phyloP scores from a whole-genome alignment of 495 filamentous ascomycete genomes.

The Ascodesmis nigricans region DNA sequence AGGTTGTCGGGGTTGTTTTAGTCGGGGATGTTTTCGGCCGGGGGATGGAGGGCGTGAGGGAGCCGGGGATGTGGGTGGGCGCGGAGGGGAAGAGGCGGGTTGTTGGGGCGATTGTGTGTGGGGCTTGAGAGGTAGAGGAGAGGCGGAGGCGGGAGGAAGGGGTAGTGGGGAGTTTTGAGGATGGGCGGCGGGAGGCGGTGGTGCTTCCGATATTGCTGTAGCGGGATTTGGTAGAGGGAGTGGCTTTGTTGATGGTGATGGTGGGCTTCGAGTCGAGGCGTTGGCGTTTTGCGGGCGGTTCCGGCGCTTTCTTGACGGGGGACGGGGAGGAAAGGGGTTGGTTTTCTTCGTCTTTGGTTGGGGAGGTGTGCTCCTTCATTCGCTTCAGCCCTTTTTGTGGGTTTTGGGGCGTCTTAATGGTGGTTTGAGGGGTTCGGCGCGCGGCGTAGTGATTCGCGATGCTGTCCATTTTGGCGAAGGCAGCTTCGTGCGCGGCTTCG shows the following conservation, averaged over 20 bases:
- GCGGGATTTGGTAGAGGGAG: constrained; percentile 7
- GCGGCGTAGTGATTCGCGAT: constrained; percentile 19
- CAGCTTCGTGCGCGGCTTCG: constrained; percentile 11
- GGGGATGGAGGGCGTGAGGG: constrained; percentile 1
- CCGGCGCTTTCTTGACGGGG: constrained; percentile 4
- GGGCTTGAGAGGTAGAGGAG: not conserved
- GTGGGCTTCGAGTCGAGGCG: constrained; percentile 3
- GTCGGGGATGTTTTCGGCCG: not conserved
- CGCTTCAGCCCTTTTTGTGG: constrained; percentile 16
- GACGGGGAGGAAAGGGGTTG: constrained; percentile 7
- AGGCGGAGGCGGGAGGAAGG: constrained; percentile 1
- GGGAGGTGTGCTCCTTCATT: constrained; percentile 11
- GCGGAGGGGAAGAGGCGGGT: constrained; percentile 3
- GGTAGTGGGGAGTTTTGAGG: not conserved
- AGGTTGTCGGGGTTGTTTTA: constrained; percentile 5
- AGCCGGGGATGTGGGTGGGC: not conserved
- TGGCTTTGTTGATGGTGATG: constrained; percentile 9
- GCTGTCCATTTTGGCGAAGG: constrained; percentile 20
- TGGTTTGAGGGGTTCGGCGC: constrained; percentile 10
- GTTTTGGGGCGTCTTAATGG: constrained; percentile 18
- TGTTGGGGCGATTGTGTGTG: not conserved
- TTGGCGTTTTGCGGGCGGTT: constrained; percentile 6
- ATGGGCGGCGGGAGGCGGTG: not conserved
- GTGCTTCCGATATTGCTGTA: constrained; percentile 2
- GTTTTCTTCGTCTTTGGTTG: constrained; percentile 12